Evolutionary conservation across 2,329 filamentous ascomycete genomes (phyloP).

Genomic region (Fusarium pseudoanthophilum): DNA sequence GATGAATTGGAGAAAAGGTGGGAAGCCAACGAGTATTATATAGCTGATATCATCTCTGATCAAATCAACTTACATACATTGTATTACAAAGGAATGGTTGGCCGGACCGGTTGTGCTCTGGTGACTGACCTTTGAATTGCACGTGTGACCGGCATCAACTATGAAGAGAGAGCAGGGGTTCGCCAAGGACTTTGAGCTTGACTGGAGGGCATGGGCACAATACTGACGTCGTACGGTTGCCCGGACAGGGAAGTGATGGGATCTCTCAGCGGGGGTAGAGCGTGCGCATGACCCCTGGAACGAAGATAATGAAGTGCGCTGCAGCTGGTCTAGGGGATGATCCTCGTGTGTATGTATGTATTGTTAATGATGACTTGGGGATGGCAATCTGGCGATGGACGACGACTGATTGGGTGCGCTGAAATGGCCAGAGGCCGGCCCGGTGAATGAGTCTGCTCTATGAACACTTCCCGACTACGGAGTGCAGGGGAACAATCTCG

Average conservation of each 20-base stretch:
- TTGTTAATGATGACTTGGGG: not conserved
- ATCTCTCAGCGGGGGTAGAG: constrained; percentile 20
- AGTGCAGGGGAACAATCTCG: constrained; percentile 13
- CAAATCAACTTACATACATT: constrained; percentile 8
- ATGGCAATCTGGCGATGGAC: constrained; percentile 4
- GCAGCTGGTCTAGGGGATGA: not conserved
- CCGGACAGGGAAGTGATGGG: constrained; percentile 12
- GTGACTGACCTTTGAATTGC: constrained; percentile 13
- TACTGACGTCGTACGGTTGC: constrained; percentile 31
- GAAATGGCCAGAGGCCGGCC: constrained; percentile 30
- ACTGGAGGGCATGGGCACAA: constrained; percentile 11
- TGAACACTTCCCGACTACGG: constrained; percentile 15
- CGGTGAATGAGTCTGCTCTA: constrained; percentile 18
- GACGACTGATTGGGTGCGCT: constrained; percentile 28
- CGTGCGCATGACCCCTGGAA: constrained; percentile 23
- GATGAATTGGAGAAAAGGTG: not conserved
- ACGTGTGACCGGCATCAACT: constrained; percentile 33
- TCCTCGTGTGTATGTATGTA: not conserved
- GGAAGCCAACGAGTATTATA: constrained; percentile 19
- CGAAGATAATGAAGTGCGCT: constrained; percentile 27
- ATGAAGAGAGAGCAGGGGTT: constrained; percentile 12
- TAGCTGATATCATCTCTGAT: constrained; percentile 1
- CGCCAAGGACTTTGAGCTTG: not conserved
- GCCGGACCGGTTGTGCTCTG: constrained; percentile 31
- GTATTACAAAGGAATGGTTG: constrained; percentile 10